Conservation (phyloP, 2,329 filamentous ascomycete genomes). For the Aspergillus sp. region DNA sequence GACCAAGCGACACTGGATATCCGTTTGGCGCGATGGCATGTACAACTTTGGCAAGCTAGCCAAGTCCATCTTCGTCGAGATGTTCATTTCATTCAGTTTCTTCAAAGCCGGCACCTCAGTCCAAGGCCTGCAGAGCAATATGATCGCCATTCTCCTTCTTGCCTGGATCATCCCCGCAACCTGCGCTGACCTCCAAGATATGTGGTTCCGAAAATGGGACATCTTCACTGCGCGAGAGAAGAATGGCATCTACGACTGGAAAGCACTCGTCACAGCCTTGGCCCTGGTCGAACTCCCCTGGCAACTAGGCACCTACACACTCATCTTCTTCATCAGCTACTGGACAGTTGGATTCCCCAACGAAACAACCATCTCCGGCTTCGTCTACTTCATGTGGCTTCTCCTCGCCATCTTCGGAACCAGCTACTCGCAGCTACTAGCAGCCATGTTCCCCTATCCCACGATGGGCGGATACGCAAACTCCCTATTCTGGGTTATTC, state of each 20-base stretch:
- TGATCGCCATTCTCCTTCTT: not conserved
- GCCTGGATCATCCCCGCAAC: constrained; percentile 1
- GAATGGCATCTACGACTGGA: constrained; percentile 6
- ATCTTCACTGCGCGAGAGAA: constrained; percentile 5
- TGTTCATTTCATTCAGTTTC: constrained; percentile 4
- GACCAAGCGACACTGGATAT: constrained; percentile 4
- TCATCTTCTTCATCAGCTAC: constrained; percentile 2
- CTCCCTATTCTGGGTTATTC: constrained; percentile 5
- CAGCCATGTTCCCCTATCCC: constrained; percentile 3
- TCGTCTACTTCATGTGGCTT: constrained; percentile 4
- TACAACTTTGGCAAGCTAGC: constrained; percentile 6
- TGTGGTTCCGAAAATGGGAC: constrained; percentile 7
- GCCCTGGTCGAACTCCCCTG: constrained; percentile 4
- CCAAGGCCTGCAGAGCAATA: not conserved
- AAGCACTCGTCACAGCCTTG: constrained; percentile 2
- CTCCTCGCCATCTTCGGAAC: constrained; percentile 1
- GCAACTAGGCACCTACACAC: not conserved
- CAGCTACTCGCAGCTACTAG: constrained; percentile 1
- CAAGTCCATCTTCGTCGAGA: constrained; percentile 3
- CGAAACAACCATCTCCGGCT: constrained; percentile 1
- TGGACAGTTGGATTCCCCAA: constrained; percentile 6
- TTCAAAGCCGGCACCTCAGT: not conserved
- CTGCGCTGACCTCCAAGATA: constrained; percentile 1
- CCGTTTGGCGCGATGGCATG: constrained; percentile 5
- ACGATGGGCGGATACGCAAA: constrained; percentile 7